Percentiles rank a stretch among this genome's conserved stretches.
phyloP scores from a whole-genome alignment of 192 early-diverging fungal genomes.

The Coemansia sp. region DNA sequence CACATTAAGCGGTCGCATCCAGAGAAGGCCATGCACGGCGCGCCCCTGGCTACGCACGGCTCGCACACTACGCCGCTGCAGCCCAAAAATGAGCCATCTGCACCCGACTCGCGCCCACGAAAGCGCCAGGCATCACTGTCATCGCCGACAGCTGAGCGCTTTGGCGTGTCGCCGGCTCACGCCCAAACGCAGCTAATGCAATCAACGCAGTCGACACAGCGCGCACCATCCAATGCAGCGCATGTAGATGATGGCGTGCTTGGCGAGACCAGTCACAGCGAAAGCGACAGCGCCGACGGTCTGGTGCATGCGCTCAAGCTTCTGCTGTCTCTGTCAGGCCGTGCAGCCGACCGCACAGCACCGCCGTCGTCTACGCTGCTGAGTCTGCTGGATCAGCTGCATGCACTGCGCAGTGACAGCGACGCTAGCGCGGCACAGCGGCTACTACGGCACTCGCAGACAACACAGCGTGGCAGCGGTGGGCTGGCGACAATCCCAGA shows the following conservation, averaged over 20 bases:
- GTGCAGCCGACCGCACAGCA: constrained; percentile 13
- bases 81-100: constrained; percentile 10
- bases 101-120: constrained; percentile 23
- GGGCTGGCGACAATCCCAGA: constrained; percentile 19
- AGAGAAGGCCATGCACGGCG: constrained; percentile 45
- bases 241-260: constrained; percentile 4
- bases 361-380: constrained; percentile 15
- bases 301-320: constrained; percentile 42
- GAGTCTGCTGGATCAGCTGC: constrained; percentile 23
- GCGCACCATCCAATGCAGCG: constrained; percentile 12
- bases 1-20: constrained; percentile 56
- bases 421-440: constrained; percentile 1
- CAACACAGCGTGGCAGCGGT: not conserved
- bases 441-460: not conserved
- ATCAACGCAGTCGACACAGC: constrained; percentile 10
- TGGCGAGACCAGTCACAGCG: not conserved
- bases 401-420: constrained; percentile 7
- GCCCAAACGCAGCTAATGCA: not conserved
- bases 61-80: constrained; percentile 22
- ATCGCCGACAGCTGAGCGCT: constrained; percentile 34
- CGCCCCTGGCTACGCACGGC: constrained; percentile 47
- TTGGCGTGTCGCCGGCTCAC: constrained; percentile 9
- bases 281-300: constrained; percentile 29
- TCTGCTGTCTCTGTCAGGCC: constrained; percentile 25
- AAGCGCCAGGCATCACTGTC: constrained; percentile 54